These are phyloP conservation scores for Tanacetum coccineum DNA, from an alignment of 129 eudicot genomes.

Conservation along the genomic window DNA sequence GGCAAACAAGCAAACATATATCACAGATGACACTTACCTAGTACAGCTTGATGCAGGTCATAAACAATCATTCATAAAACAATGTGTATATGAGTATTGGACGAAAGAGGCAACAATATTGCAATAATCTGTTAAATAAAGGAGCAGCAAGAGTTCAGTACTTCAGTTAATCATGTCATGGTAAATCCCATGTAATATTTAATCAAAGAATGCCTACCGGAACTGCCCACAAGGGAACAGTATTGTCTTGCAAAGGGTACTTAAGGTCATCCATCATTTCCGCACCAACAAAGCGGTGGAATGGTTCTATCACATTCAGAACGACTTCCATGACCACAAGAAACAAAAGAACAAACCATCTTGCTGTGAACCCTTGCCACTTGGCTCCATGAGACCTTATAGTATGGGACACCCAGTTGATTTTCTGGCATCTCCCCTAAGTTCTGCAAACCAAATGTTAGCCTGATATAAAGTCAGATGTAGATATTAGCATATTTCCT, in stretches of 20 bases:
- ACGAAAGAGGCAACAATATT: slow-evolving; percentile 51
- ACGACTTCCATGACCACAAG: slow-evolving; percentile 55
- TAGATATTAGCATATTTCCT: too few species aligned
- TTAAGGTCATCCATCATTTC: slow-evolving; percentile 80
- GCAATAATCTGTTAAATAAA: slow-evolving; percentile 48
- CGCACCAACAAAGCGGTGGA: slow-evolving; percentile 74
- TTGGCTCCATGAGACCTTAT: slow-evolving; percentile 58
- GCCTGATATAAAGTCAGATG: slow-evolving; percentile 6
- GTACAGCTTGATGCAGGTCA: slow-evolving; percentile 76
- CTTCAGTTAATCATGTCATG: slow-evolving; percentile 6
- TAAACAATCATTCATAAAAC: slow-evolving; percentile 60
- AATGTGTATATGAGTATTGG: slow-evolving; percentile 51
- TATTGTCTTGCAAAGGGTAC: slow-evolving; percentile 72
- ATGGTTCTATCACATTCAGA: slow-evolving; percentile 79
- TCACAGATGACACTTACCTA: slow-evolving; percentile 27
- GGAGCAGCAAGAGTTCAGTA: slow-evolving; percentile 13
- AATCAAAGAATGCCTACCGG: slow-evolving; percentile 50
- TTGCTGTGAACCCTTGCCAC: slow-evolving; percentile 70
- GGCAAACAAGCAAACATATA: too few species aligned
- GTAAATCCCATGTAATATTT: not conserved
- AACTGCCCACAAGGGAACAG: slow-evolving; percentile 80
- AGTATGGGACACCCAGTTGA: slow-evolving; percentile 79
- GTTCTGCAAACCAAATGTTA: slow-evolving; percentile 21
- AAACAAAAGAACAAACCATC: slow-evolving; percentile 77
- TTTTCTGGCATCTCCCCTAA: slow-evolving; percentile 75